Base-by-base conservation (phyloP, 1,284 basidiomycete genomes). In the Amylostereum chailletii region DNA sequence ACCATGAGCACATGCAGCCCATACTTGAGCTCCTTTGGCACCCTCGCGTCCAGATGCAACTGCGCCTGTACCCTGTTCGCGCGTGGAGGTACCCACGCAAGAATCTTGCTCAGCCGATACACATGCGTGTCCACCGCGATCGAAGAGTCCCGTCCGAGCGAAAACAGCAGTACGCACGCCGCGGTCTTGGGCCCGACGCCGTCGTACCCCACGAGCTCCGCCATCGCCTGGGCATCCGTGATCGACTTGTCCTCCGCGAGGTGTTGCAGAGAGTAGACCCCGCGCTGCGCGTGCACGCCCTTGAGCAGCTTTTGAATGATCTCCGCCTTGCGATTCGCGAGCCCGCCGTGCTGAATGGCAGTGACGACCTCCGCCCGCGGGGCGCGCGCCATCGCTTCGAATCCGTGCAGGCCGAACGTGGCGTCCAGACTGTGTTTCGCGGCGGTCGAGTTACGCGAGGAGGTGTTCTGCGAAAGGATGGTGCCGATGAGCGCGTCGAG, bases 101-200 rank as follows among this genome's bases (percentile, higher is more conserved):
- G 68, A 9, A 83, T 57, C 52, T 74, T 80, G 53, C 78, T 77
- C 51, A 89, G 65, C 19, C 86, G 71, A 60, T 76, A 83, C 34
- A 87, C 80, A 57, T 85, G 82, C 31, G 86, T 90, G 59, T 90
- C 86, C 46, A 90, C 86, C 0, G 88, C 85, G 59, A 90, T 89
- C 1, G 79, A 80, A 19, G 19, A 19, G 50, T 83, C 74, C 10
- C 86, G 68, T 1, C 79, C 81, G 26, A 90, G 70, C 59, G 84
- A 86, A 62, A 90, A 89, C n/a, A 89, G 70, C 10, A 87, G 63
- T 0, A 90, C 86, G 58, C 88, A 90, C 4, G 80, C 79, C 0
- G 86, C 86, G 0, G 86, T 89, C 67, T 90, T 90, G 1, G 84
- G 82, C 0, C 88, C 87, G 2, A 90, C 83, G 0, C 85, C 84